Base-by-base conservation (phyloP, 345 rosid species). In the Mercurialis annua region DNA sequence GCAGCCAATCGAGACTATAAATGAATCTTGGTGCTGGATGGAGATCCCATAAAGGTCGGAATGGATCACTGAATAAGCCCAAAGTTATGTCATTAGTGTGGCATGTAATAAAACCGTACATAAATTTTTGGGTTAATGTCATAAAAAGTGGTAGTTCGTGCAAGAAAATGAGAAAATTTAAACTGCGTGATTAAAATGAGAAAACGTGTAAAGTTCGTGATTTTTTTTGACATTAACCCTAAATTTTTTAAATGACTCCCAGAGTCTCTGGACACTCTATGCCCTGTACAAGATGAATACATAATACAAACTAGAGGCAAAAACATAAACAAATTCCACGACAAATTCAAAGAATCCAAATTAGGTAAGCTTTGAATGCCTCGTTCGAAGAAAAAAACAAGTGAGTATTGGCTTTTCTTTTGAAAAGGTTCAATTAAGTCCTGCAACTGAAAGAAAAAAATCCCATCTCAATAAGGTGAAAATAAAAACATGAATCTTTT, bases 31-130 rank as follows among this genome's bases (percentile, higher is more conserved):
- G 86, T 8, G 75, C 78, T 1, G 89, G 85, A 67, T 84, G 92
- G 69, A 87, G 58, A 43, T 87, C 87, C 98, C 98, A 94, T 55
- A 91, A 61, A 59, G 96, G 93, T 51, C 81, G 89, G 77, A 81
- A 89, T 17, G 92, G 95, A 80, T 91, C 96, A 61, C 98, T 94
- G 85, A 73, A 83, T 63, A 78, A 66, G 44, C 51, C 73, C 69
- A 50, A 66, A 72, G 33, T 62, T 27, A 64, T 38, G 30, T 33
- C 46, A 1, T 54, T 52, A 49, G 7, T 15, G 17, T 9, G 21
- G 12, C 34, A 57, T 4, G 43, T 8, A 44, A 64, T 44, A 42
- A 23, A 1, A 57, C 27, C 44, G 43, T 65, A 62, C 17, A 62
- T 53, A 38, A 48, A 34, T 5, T 47, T n/a, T n/a, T n/a, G n/a